Conservation (phyloP, 2,329 filamentous ascomycete genomes). For the Phialemonium atrogriseum region DNA sequence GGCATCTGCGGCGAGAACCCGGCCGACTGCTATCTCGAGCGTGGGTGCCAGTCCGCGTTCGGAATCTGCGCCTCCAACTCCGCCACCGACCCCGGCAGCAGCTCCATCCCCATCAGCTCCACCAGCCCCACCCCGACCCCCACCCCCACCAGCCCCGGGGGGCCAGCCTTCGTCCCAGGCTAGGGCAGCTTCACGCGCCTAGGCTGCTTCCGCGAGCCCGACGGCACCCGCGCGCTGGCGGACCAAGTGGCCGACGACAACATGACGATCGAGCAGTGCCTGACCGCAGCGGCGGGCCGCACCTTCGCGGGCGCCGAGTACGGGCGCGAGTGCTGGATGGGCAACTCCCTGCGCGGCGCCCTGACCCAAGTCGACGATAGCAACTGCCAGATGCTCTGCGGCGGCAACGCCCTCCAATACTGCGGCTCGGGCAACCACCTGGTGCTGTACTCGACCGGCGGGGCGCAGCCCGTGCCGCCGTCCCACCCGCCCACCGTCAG, state of each 20-base stretch:
- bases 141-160: no score
- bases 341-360: constrained; percentile 15
- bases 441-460: no score
- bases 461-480: constrained; percentile 2
- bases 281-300: constrained; percentile 19
- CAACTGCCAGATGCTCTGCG: constrained; percentile 3
- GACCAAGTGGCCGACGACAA: no score
- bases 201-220: no score
- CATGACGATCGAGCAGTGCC: constrained; percentile 26
- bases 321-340: constrained; percentile 22
- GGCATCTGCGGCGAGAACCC: constrained; percentile 17
- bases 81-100: no score
- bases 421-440: constrained; percentile 9
- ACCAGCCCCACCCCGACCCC: no score
- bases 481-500: constrained; percentile 4
- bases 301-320: constrained; percentile 26
- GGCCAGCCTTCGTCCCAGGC: no score
- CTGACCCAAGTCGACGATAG: constrained; percentile 16
- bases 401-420: constrained; percentile 4
- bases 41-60: no score
- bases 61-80: no score
- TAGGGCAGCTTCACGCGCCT: no score
- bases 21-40: constrained; percentile 11
- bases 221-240: no score
- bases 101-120: no score